These are phyloP conservation scores for Uronychia setigera DNA, from an alignment of 73 alveolate genomes.

Conservation along the genomic window DNA sequence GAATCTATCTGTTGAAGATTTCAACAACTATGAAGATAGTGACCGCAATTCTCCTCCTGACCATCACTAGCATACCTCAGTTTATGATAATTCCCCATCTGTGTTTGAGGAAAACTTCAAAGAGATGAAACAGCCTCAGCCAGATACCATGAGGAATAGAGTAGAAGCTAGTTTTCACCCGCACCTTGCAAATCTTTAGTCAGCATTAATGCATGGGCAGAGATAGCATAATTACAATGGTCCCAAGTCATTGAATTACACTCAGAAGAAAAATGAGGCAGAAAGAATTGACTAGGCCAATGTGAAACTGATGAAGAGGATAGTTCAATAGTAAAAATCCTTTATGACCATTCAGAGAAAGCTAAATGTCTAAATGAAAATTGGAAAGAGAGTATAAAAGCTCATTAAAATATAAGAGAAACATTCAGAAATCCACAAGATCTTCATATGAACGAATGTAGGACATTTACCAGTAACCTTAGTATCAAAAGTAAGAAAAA, in stretches of 20 bases:
- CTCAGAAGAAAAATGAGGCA: not conserved
- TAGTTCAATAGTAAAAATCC: not conserved
- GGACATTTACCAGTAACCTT: not conserved
- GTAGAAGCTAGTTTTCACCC: not conserved
- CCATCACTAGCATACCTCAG: no score
- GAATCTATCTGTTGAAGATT: no score
- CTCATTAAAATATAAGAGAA: not conserved
- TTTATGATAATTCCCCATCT: no score
- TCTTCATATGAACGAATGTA: not conserved
- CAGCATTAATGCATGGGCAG: not conserved
- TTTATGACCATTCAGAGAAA: not conserved
- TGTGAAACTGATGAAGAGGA: not conserved
- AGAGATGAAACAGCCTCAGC: no score
- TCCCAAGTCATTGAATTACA: not conserved
- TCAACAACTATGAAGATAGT: no score
- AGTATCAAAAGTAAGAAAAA: not conserved
- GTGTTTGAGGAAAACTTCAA: no score
- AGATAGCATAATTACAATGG: not conserved
- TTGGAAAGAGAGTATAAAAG: not conserved
- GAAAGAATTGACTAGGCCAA: not conserved
- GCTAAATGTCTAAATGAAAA: not conserved
- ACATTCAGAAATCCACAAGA: not conserved
- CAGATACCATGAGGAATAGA: no score
- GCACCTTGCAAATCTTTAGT: no score
- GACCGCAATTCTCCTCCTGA: no score